Conservation (phyloP, 352 stramenopile genomes). For the Blastocystis sp. region DNA sequence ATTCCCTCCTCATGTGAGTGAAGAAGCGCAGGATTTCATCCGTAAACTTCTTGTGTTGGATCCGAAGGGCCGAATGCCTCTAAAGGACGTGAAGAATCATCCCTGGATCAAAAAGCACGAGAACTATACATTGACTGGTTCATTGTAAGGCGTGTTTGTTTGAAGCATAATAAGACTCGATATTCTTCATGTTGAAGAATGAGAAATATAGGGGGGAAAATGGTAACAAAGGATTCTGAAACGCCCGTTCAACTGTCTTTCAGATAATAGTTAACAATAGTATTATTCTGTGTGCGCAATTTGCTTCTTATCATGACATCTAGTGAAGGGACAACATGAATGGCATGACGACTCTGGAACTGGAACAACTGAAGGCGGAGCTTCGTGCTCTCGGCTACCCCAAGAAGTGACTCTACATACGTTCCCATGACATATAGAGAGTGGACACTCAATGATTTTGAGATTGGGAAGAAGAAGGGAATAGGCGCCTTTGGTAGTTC, state of each 20-base stretch:
- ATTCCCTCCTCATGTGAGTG: constrained; percentile 89
- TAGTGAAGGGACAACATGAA: neutral
- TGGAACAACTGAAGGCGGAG: constrained; percentile 51
- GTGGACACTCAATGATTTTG: constrained; percentile 88
- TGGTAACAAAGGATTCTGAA: too few relatives aligned
- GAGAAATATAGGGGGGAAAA: too few relatives aligned
- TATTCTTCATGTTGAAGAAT: too few relatives aligned
- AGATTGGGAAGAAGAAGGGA: constrained; percentile 96
- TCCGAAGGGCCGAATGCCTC: constrained; percentile 87
- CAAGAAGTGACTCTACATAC: constrained; percentile 23
- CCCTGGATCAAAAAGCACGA: constrained; percentile 85
- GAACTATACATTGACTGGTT: constrained; percentile 20
- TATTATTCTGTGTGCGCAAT: too few relatives aligned
- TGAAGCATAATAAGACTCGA: neutral
- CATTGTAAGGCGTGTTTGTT: constrained; percentile 67
- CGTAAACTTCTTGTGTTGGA: constrained; percentile 90
- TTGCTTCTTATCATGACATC: too few relatives aligned
- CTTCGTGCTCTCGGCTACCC: constrained; percentile 40
- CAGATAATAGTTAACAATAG: too few relatives aligned
- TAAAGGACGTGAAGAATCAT: constrained; percentile 90
- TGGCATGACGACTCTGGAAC: neutral
- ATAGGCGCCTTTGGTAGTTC: constrained; percentile 94
- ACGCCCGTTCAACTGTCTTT: too few relatives aligned
- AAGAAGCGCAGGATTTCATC: constrained; percentile 90
- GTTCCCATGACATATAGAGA: neutral